Evolutionary conservation across 2,329 filamentous ascomycete species (phyloP).

Genomic region (Kalmusia sp.): DNA sequence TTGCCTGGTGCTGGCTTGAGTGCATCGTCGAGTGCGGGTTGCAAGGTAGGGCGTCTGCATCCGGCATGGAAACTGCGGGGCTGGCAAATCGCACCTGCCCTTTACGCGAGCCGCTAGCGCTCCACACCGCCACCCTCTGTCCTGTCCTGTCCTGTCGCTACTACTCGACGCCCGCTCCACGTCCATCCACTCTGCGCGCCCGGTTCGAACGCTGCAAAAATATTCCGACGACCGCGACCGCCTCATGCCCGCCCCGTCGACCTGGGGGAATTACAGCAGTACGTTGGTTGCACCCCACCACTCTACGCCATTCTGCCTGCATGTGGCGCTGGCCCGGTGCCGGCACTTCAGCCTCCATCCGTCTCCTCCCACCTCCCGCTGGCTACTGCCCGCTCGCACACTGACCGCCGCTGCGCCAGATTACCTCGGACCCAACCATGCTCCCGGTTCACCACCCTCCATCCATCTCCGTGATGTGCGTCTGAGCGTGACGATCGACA

Average conservation of each 20-base stretch:
- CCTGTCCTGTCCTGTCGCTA: too few species aligned
- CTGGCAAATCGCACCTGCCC: too few species aligned
- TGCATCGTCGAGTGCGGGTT: too few species aligned
- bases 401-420: conserved; percentile 35
- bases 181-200: background rate
- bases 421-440: conserved; percentile 47
- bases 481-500: conserved; percentile 38
- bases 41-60: too few species aligned
- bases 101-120: too few species aligned
- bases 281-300: too few species aligned
- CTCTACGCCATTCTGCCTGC: too few species aligned
- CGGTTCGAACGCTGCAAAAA: conserved; percentile 5
- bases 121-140: too few species aligned
- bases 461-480: conserved; percentile 48
- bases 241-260: conserved; percentile 29
- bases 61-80: too few species aligned
- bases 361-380: background rate
- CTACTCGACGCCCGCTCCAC: too few species aligned
- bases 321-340: conserved; percentile 16
- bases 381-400: conserved; percentile 7
- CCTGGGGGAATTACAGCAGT: conserved; percentile 45
- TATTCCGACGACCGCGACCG: conserved; percentile 11
- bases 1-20: too few species aligned
- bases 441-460: conserved; percentile 38
- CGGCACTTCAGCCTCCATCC: conserved; percentile 25